A percentile compares a stretch with the other conserved stretches of the same genome.
Evolutionary conservation across 352 stramenopile species (phyloP).

Genomic region (Phytophthora cajani): DNA sequence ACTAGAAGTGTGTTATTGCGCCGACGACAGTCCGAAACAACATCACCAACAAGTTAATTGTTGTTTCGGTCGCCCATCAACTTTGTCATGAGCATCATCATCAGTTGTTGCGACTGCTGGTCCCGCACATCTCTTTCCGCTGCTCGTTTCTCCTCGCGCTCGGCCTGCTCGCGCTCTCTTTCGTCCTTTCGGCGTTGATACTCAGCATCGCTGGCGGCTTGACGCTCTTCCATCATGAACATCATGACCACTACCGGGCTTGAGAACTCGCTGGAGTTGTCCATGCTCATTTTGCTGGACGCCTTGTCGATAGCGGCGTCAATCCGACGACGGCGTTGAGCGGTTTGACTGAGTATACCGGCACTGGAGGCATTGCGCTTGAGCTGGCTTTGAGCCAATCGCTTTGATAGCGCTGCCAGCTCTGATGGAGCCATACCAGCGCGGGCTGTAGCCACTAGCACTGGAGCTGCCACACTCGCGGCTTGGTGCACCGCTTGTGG

Average conservation of each 20-base stretch:
- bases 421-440: not conserved
- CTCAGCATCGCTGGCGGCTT: not conserved
- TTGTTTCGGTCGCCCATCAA: not conserved
- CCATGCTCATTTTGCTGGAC: not conserved
- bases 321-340: not conserved
- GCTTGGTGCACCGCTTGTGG: too few species aligned
- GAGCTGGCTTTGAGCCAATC: not conserved
- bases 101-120: not conserved
- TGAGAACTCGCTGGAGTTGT: slow-evolving; percentile 2
- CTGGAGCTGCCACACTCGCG: not conserved
- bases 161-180: not conserved
- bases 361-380: not conserved
- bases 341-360: not conserved
- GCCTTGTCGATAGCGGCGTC: not conserved
- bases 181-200: not conserved
- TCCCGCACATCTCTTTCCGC: not conserved
- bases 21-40: not conserved
- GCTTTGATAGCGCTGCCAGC: not conserved
- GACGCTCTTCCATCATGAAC: slow-evolving; percentile 1
- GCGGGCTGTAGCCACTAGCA: not conserved
- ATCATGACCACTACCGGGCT: not conserved
- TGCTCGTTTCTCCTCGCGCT: not conserved
- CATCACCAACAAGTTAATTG: not conserved
- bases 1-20: not conserved
- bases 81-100: not conserved